phyloP scores from a whole-genome alignment of 2,329 filamentous ascomycete genomes.

The Alternaria longipes region DNA sequence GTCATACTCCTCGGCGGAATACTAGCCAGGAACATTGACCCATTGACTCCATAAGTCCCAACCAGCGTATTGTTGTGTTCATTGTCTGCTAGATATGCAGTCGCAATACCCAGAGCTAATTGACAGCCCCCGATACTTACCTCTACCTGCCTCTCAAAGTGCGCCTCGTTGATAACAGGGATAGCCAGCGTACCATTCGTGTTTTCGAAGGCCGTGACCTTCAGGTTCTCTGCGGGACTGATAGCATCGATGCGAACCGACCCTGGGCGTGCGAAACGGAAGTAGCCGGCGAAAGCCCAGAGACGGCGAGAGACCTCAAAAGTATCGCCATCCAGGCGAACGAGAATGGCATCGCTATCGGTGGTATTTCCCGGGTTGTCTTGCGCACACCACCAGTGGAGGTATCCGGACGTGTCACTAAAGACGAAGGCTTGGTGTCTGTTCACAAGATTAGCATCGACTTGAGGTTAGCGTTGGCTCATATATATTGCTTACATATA shows the following conservation, averaged over 20 bases:
- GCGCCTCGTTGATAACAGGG: constrained; percentile 44
- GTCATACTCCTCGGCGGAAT: too few relatives aligned
- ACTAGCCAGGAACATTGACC: not conserved
- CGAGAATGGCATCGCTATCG: constrained; percentile 20
- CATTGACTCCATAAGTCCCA: constrained; percentile 1
- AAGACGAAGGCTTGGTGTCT: constrained; percentile 8
- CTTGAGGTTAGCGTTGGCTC: too few relatives aligned
- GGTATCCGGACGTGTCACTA: constrained; percentile 54
- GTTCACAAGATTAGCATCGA: too few relatives aligned
- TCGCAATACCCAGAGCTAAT: not conserved
- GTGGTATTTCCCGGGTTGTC: constrained; percentile 40
- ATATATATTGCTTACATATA: too few relatives aligned
- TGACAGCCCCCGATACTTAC: constrained; percentile 1
- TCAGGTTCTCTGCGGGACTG: too few relatives aligned
- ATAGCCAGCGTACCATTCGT: constrained; percentile 27
- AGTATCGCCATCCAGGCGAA: constrained; percentile 38
- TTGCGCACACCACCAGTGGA: constrained; percentile 61
- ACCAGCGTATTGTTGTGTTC: constrained; percentile 17
- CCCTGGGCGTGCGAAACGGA: constrained; percentile 48
- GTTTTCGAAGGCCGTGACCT: too few relatives aligned
- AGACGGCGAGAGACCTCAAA: constrained; percentile 44
- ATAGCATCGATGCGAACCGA: constrained; percentile 44
- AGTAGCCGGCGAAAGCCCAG: constrained; percentile 52
- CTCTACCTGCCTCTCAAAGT: constrained; percentile 14
- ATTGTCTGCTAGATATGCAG: constrained; percentile 16